Conservation (phyloP, 192 early-diverging fungal genomes). For the Mortierella hygrophila region DNA sequence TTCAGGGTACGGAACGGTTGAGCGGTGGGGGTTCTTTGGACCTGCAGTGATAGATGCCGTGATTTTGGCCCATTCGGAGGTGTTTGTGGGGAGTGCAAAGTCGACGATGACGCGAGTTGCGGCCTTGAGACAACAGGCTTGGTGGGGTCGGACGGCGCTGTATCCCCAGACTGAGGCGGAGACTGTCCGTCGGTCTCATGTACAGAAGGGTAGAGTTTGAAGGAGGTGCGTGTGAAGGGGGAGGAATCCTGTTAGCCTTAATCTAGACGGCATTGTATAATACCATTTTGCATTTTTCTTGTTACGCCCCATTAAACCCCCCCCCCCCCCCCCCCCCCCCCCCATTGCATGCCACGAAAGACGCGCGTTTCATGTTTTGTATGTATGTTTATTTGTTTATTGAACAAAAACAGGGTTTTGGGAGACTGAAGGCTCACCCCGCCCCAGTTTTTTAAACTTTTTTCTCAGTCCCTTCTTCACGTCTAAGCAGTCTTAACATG, state of each 20-base stretch:
- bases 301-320: not conserved
- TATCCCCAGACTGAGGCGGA: conserved; percentile 6
- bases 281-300: not conserved
- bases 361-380: not conserved
- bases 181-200: not conserved
- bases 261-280: not conserved
- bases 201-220: not conserved
- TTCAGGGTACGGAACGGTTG: not conserved
- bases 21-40: conserved; percentile 13
- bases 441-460: not conserved
- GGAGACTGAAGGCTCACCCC: too few species aligned
- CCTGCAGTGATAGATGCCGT: conserved; percentile 19
- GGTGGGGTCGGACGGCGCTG: conserved; percentile 1
- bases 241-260: not conserved
- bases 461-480: not conserved
- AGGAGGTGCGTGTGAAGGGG: not conserved
- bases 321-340: too few species aligned
- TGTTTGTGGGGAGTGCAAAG: conserved; percentile 6
- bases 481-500: not conserved
- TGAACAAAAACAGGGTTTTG: not conserved
- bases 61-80: conserved; percentile 15
- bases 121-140: conserved; percentile 9
- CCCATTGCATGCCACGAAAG: too few species aligned
- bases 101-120: conserved; percentile 19
- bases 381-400: not conserved